A percentile compares a stretch with the other conserved stretches of the same genome.
phyloP scores from a whole-genome alignment of 306 rosid genomes.

The Quercus gilva region DNA sequence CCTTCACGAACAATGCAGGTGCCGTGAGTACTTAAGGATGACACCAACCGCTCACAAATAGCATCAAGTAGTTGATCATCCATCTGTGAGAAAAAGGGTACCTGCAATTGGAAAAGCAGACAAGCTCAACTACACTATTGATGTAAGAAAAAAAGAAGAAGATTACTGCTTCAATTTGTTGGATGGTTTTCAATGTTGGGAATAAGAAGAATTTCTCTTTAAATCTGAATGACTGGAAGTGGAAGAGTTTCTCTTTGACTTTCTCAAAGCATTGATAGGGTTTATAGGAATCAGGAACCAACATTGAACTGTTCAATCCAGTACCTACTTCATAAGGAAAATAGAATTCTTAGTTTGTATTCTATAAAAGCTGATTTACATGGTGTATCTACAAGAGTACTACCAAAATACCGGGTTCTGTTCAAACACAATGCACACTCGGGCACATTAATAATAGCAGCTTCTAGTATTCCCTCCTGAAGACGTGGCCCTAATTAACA shows the following conservation, averaged over 20 bases:
- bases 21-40: constrained; percentile 73
- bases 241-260: background rate
- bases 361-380: background rate
- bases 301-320: background rate
- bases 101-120: constrained; percentile 45
- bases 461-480: background rate
- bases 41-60: constrained; percentile 78
- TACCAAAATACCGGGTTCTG: background rate
- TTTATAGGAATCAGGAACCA: background rate
- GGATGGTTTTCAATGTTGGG: background rate
- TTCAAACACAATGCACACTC: background rate
- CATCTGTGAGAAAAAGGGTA: constrained; percentile 93
- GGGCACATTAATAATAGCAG: background rate
- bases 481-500: background rate
- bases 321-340: no score
- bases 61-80: constrained; percentile 85
- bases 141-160: background rate
- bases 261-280: background rate
- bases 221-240: no score
- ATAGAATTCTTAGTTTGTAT: no score
- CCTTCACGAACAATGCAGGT: constrained; percentile 88
- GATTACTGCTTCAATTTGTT: background rate
- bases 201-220: background rate
- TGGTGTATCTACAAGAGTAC: background rate
- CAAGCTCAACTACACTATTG: background rate